Percentiles rank a stretch among this genome's conserved stretches.
Conservation (phyloP, 768 basidiomycete genomes). For the Candolleomyces eurysporus region DNA sequence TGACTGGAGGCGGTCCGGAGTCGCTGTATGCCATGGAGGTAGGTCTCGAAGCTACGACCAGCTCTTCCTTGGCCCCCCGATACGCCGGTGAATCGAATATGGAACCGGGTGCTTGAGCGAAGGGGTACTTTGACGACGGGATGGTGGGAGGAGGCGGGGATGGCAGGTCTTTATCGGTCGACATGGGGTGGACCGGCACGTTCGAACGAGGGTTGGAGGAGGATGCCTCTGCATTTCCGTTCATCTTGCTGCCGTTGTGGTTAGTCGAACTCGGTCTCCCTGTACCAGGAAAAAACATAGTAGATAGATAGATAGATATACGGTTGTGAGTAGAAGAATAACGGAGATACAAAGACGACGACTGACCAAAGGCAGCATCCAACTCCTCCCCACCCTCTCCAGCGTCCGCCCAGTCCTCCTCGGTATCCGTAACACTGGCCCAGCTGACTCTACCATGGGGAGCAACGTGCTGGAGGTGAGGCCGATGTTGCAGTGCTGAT, state of each 20-base stretch:
- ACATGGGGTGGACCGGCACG: background rate
- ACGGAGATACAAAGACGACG: no score
- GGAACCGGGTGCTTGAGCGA: slow-evolving; percentile 3
- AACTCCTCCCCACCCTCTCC: slow-evolving; percentile 5
- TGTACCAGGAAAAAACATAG: background rate
- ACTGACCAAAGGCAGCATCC: background rate
- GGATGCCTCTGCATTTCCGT: no score
- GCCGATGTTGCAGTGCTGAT: background rate
- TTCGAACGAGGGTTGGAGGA: no score
- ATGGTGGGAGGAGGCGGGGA: background rate
- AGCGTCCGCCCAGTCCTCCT: slow-evolving; percentile 10
- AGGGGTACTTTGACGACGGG: background rate
- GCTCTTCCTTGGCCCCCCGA: background rate
- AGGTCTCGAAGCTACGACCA: background rate
- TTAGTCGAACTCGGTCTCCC: no score
- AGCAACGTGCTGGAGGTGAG: background rate
- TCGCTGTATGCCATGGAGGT: background rate
- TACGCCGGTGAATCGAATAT: slow-evolving; percentile 6
- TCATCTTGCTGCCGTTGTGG: no score
- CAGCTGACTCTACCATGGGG: background rate
- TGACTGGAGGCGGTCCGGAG: no score
- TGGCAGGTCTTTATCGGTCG: background rate
- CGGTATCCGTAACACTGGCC: slow-evolving; percentile 2
- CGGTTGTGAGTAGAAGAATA: no score
- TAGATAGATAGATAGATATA: background rate